Conservation (phyloP, 345 rosid genomes). For the Psidium friedrichsthalianum region DNA sequence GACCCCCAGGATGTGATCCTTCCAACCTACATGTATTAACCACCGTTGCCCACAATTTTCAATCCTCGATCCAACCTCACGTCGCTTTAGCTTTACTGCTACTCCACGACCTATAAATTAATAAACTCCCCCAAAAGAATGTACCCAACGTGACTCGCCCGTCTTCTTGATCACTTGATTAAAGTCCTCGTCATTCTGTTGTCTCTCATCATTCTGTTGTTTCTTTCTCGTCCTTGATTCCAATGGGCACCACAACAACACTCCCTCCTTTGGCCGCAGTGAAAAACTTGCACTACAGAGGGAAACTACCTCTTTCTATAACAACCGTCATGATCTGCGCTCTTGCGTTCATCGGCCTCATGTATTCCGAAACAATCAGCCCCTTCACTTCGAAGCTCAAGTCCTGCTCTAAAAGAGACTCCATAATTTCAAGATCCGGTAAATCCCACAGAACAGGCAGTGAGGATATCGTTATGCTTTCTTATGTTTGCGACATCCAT, state of each 20-base stretch:
- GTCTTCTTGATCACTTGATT: background rate
- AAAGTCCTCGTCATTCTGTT: conserved; percentile 18
- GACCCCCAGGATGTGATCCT: conserved; percentile 22
- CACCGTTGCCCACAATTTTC: background rate
- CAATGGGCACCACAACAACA: background rate
- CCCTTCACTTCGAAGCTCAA: conserved; percentile 32
- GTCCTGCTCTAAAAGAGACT: conserved; percentile 24
- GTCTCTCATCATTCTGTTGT: no score
- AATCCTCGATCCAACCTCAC: conserved; percentile 4
- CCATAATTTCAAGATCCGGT: background rate
- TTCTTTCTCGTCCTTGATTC: conserved; percentile 25
- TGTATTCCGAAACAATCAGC: conserved; percentile 47
- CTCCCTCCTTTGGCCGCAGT: conserved; percentile 8
- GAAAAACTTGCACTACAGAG: conserved; percentile 22
- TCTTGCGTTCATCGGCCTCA: conserved; percentile 47
- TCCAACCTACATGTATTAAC: conserved; percentile 21
- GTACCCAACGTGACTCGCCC: background rate
- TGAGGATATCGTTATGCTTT: background rate
- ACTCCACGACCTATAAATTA: conserved; percentile 36
- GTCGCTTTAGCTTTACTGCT: conserved; percentile 62
- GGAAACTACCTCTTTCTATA: conserved; percentile 53
- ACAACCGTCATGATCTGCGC: conserved; percentile 28
- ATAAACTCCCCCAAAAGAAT: background rate
- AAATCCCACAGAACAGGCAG: background rate
- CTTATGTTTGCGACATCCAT: background rate